phyloP scores from a whole-genome alignment of 768 basidiomycete genomes.

The Leccinum uliginosum region DNA sequence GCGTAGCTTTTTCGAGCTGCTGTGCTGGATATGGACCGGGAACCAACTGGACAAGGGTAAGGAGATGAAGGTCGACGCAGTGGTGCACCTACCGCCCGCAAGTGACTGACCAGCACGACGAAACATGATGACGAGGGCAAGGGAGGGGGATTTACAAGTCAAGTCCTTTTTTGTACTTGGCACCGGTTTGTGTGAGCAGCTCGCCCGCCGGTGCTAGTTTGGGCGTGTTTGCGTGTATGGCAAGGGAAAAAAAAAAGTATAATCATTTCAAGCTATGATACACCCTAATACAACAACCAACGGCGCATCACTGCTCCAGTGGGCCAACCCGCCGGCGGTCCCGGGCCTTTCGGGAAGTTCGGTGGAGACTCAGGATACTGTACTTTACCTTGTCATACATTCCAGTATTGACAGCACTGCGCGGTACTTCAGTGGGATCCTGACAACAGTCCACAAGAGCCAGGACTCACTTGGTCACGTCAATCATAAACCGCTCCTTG shows the following conservation, averaged over 20 bases:
- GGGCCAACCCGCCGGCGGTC: constrained; percentile 48
- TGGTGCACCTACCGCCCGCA: constrained; percentile 41
- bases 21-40: constrained; percentile 80
- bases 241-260: constrained; percentile 4
- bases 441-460: not conserved
- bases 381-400: constrained; percentile 83
- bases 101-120: constrained; percentile 58
- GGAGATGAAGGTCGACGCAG: not conserved
- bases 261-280: constrained; percentile 17
- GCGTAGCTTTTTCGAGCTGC: constrained; percentile 74
- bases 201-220: constrained; percentile 21
- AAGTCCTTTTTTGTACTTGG: constrained; percentile 6
- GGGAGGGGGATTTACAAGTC: constrained; percentile 4
- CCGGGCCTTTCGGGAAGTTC: constrained; percentile 69
- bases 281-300: constrained; percentile 6
- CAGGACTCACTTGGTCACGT: constrained; percentile 64
- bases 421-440: not conserved
- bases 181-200: constrained; percentile 11
- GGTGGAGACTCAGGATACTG: constrained; percentile 63
- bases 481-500: constrained; percentile 68
- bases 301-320: constrained; percentile 23
- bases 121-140: constrained; percentile 39
- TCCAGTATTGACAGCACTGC: constrained; percentile 58
- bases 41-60: constrained; percentile 44
- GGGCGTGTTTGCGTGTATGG: constrained; percentile 20